Evolutionary conservation across 2,329 filamentous ascomycete species (phyloP).

Genomic region (Sporothrix luriei): DNA sequence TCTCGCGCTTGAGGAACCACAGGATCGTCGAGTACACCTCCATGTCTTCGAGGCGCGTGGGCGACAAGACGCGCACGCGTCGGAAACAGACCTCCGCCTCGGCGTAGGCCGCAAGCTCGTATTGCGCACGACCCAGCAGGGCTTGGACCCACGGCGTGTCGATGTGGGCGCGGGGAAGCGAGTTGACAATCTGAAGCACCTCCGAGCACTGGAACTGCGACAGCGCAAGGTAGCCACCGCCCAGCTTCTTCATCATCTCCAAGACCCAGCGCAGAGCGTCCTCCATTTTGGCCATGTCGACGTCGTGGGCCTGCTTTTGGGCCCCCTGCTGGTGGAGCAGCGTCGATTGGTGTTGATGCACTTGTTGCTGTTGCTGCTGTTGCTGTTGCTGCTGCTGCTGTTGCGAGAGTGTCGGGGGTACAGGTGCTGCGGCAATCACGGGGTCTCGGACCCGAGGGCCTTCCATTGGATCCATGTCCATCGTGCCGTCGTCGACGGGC

Average conservation of each 20-base stretch:
- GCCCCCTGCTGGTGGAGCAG: conserved; percentile 35
- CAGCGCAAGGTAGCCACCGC: conserved; percentile 74
- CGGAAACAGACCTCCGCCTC: conserved; percentile 87
- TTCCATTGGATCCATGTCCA: conserved; percentile 72
- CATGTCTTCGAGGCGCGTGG: conserved; percentile 88
- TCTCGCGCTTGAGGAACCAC: conserved; percentile 95
- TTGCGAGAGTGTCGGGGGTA: conserved; percentile 24
- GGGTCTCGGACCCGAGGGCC: conserved; percentile 37
- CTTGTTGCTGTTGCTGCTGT: conserved; percentile 18
- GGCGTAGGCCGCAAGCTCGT: conserved; percentile 82
- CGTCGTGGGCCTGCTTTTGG: conserved; percentile 47
- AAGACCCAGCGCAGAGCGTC: conserved; percentile 77
- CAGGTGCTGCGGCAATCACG: conserved; percentile 10
- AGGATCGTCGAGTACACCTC: conserved; percentile 97
- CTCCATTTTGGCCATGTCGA: conserved; percentile 66
- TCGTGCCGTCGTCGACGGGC: conserved; percentile 64
- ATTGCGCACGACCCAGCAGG: conserved; percentile 86
- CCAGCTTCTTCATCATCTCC: conserved; percentile 80
- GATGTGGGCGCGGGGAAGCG: conserved; percentile 72
- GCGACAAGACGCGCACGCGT: conserved; percentile 75
- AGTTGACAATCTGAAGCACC: conserved; percentile 72
- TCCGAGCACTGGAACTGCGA: conserved; percentile 78
- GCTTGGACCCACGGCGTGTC: conserved; percentile 93
- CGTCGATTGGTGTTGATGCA: conserved; percentile 8
- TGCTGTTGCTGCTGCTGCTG: conserved; percentile 29